Conservation (phyloP, 768 basidiomycete genomes). For the Mycena chlorophos region DNA sequence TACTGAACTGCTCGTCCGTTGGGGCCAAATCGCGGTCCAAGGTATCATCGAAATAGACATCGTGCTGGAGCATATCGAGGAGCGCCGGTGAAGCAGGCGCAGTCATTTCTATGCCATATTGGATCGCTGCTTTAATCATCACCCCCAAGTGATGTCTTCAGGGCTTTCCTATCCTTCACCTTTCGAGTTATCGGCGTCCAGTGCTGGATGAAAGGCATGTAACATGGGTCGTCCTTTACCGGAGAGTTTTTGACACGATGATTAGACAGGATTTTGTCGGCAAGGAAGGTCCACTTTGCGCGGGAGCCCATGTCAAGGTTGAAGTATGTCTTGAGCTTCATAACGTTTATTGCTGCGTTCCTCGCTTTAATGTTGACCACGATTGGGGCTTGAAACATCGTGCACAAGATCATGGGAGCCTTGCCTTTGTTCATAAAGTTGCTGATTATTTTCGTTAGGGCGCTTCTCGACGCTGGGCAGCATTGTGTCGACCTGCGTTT, state of each 20-base stretch:
- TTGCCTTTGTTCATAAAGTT: background rate
- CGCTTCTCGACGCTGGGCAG: conserved; percentile 19
- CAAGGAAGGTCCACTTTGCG: background rate
- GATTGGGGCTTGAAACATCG: background rate
- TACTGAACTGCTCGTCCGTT: too few relatives aligned
- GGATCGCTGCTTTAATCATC: background rate
- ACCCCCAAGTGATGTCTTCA: background rate
- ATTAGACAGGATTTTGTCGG: background rate
- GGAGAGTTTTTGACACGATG: background rate
- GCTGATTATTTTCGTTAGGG: background rate
- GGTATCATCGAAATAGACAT: too few relatives aligned
- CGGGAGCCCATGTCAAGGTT: background rate
- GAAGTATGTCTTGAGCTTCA: background rate
- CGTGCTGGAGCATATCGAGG: too few relatives aligned
- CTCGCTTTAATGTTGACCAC: background rate
- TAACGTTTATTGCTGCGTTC: background rate
- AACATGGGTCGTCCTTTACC: background rate
- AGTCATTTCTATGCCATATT: background rate
- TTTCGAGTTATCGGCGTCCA: background rate
- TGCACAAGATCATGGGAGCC: background rate
- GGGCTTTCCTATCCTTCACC: background rate
- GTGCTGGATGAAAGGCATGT: background rate
- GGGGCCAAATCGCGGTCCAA: too few relatives aligned
- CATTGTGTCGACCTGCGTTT: conserved; percentile 37
- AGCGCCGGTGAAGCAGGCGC: too few relatives aligned